Conservation (phyloP, 495 filamentous ascomycete genomes). For the Podospora didyma region DNA sequence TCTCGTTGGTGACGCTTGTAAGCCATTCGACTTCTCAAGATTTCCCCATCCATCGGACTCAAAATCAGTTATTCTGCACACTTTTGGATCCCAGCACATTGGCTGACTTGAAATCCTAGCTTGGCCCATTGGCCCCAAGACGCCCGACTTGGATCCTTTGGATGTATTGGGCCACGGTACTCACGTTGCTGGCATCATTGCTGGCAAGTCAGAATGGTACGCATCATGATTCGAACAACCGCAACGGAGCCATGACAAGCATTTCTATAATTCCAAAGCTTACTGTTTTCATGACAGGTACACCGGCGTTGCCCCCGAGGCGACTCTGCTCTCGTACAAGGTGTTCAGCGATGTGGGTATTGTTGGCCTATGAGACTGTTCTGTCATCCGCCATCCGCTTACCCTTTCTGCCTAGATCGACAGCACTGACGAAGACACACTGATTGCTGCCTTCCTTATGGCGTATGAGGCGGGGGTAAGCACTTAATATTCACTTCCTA, state of each 20-base stretch:
- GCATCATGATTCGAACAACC: too few species aligned
- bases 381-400: not conserved
- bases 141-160: conserved; percentile 39
- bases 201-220: conserved; percentile 35
- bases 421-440: conserved; percentile 25
- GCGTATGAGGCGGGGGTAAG: conserved; percentile 29
- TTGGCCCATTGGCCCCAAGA: conserved; percentile 20
- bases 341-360: conserved; percentile 34
- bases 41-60: not conserved
- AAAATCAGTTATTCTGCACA: too few species aligned
- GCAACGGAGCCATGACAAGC: not conserved
- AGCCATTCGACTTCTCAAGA: conserved; percentile 1
- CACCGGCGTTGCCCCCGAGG: conserved; percentile 48
- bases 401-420: too few species aligned
- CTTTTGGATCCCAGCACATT: too few species aligned
- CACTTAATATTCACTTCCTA: not conserved
- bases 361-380: not conserved
- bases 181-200: conserved; percentile 48
- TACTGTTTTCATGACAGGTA: conserved; percentile 23
- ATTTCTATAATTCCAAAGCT: not conserved
- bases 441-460: conserved; percentile 27
- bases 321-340: conserved; percentile 44
- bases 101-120: conserved; percentile 7
- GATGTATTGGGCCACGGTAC: conserved; percentile 45
- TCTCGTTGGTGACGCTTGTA: conserved; percentile 27